A percentile compares a stretch with the other conserved stretches of the same genome.
phyloP scores from a whole-genome alignment of 2,329 filamentous ascomycete species.

The Pezicula rhizophila region DNA sequence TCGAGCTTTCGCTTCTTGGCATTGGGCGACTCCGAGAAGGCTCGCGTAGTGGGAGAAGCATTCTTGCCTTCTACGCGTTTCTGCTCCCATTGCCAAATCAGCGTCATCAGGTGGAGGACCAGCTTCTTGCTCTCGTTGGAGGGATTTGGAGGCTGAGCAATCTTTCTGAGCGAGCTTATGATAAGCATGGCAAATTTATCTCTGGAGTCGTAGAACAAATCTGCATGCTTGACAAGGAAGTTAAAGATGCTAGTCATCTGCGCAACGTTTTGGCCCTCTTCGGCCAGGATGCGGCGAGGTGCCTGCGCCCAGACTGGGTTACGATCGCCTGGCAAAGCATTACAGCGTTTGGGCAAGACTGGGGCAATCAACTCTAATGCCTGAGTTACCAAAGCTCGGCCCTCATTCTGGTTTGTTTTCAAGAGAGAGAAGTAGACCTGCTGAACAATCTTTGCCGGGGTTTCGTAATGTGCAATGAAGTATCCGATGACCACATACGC shows the following conservation, averaged over 20 bases:
- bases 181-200: slow-evolving; percentile 88
- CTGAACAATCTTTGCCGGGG: slow-evolving; percentile 88
- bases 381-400: slow-evolving; percentile 84
- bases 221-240: slow-evolving; percentile 86
- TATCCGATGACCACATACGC: slow-evolving; percentile 96
- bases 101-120: slow-evolving; percentile 80
- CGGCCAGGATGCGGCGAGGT: slow-evolving; percentile 82
- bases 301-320: slow-evolving; percentile 85
- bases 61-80: slow-evolving; percentile 61
- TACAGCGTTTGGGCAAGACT: slow-evolving; percentile 80
- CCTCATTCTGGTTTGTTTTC: slow-evolving; percentile 92
- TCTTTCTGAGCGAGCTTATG: slow-evolving; percentile 81
- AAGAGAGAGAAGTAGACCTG: slow-evolving; percentile 91
- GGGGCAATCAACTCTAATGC: slow-evolving; percentile 93
- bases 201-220: slow-evolving; percentile 89
- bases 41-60: slow-evolving; percentile 32
- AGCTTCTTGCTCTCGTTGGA: slow-evolving; percentile 90
- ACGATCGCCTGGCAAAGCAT: slow-evolving; percentile 58
- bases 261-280: slow-evolving; percentile 91
- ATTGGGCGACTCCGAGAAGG: slow-evolving; percentile 63
- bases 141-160: slow-evolving; percentile 74
- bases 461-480: slow-evolving; percentile 96
- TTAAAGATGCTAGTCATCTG: slow-evolving; percentile 97
- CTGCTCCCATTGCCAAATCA: slow-evolving; percentile 92
- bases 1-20: slow-evolving; percentile 73